Percentiles rank a stretch among this genome's conserved stretches.
phyloP scores from a whole-genome alignment of 306 rosid species.

The Elaeagnus macrophylla region DNA sequence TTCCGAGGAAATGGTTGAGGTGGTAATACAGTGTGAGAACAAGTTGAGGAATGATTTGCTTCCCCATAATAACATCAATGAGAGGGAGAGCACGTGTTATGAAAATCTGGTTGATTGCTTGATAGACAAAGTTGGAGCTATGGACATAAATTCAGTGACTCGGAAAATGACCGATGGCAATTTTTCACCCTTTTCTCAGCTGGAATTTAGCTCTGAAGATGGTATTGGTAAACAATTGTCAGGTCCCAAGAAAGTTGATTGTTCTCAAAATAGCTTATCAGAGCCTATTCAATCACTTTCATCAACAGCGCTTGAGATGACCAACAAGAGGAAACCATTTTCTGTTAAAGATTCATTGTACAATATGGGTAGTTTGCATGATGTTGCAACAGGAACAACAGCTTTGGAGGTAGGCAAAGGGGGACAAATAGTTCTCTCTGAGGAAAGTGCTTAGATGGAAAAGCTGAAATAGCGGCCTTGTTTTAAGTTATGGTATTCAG shows the following conservation, averaged over 20 bases:
- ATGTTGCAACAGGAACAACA: conserved; percentile 23
- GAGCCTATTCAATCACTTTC: conserved; percentile 10
- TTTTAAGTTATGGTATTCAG: background rate
- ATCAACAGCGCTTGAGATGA: conserved; percentile 19
- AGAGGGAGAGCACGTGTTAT: conserved; percentile 19
- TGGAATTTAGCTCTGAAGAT: conserved; percentile 29
- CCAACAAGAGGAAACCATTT: conserved; percentile 34
- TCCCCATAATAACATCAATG: conserved; percentile 15
- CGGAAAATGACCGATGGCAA: conserved; percentile 14
- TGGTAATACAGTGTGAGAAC: conserved; percentile 1
- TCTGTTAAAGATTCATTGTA: conserved; percentile 38
- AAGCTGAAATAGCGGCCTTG: conserved; percentile 15
- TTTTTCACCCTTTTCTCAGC: conserved; percentile 22
- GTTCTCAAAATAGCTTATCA: conserved; percentile 9
- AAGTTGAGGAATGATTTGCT: conserved; percentile 15
- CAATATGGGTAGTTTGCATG: conserved; percentile 29
- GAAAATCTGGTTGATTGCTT: conserved; percentile 39
- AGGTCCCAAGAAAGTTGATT: conserved; percentile 19
- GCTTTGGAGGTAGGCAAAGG: conserved; percentile 27
- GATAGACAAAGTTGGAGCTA: conserved; percentile 37
- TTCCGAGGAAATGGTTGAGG: conserved; percentile 5
- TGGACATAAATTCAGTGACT: conserved; percentile 29
- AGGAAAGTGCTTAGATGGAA: conserved; percentile 28
- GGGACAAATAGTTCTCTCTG: conserved; percentile 8
- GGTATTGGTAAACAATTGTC: conserved; percentile 19